phyloP scores from a whole-genome alignment of 2,329 filamentous ascomycete species.

The Cercospora sp. region DNA sequence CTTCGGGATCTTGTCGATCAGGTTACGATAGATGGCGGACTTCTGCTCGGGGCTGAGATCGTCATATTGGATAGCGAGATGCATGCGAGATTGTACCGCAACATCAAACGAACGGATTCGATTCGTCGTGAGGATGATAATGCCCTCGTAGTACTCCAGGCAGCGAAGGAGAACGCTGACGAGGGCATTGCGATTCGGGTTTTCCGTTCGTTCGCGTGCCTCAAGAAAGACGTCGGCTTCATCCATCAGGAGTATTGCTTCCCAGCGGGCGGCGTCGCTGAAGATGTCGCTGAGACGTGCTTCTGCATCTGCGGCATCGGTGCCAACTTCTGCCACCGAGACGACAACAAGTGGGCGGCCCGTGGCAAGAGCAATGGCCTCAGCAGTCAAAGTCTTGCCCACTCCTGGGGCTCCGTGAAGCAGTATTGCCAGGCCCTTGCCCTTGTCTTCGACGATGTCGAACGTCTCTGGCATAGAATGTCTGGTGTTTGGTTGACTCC shows the following conservation, averaged over 20 bases:
- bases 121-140: neutral
- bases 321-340: conserved; percentile 17
- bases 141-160: neutral
- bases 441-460: conserved; percentile 22
- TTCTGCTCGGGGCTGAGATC: neutral
- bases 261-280: conserved; percentile 15
- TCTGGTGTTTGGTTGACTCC: neutral
- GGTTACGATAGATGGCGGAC: neutral
- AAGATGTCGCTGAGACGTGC: conserved; percentile 7
- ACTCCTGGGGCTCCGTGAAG: conserved; percentile 41
- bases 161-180: neutral
- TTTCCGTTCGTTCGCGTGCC: neutral
- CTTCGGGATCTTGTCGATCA: neutral
- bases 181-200: neutral
- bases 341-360: conserved; percentile 46
- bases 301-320: conserved; percentile 5
- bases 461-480: neutral
- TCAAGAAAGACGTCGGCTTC: conserved; percentile 72
- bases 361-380: conserved; percentile 34
- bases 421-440: conserved; percentile 39
- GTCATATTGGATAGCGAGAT: neutral
- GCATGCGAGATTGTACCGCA: neutral
- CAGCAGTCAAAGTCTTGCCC: conserved; percentile 45
- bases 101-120: neutral
- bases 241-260: conserved; percentile 20